These are phyloP conservation scores for Tulasnella sp. DNA, from an alignment of 768 basidiomycete species.

Conservation along the genomic window DNA sequence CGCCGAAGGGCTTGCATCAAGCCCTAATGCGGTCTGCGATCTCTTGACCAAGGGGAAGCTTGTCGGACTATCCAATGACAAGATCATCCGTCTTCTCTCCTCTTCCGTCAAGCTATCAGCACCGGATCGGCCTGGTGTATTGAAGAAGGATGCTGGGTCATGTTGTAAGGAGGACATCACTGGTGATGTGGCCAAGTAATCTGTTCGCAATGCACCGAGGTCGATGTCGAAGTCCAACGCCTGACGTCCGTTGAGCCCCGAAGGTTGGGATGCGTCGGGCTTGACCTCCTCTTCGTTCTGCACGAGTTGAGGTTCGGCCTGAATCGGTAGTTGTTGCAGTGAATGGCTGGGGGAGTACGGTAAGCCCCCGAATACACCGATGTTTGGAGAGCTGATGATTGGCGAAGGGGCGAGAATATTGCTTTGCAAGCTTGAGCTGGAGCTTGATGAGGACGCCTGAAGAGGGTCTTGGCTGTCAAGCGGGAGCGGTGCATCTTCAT, in stretches of 20 bases:
- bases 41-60: not conserved
- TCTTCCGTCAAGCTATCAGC: not conserved
- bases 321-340: not conserved
- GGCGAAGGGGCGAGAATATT: not conserved
- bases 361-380: not conserved
- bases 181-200: not conserved
- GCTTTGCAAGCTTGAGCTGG: not conserved
- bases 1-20: not conserved
- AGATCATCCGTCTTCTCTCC: conserved; percentile 3
- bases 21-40: not conserved
- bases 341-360: not conserved
- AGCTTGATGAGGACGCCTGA: not conserved
- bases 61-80: conserved; percentile 13
- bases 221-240: not conserved
- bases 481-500: not conserved
- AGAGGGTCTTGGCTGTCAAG: no score
- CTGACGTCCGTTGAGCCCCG: not conserved
- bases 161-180: not conserved
- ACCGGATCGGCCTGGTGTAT: not conserved
- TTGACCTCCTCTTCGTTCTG: not conserved
- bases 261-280: not conserved
- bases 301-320: not conserved
- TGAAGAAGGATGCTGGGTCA: not conserved
- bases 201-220: not conserved
- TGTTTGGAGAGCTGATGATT: not conserved